Base-by-base conservation (phyloP, 176 grass and related monocot species). In the Ampelocalamus luodianensis region DNA sequence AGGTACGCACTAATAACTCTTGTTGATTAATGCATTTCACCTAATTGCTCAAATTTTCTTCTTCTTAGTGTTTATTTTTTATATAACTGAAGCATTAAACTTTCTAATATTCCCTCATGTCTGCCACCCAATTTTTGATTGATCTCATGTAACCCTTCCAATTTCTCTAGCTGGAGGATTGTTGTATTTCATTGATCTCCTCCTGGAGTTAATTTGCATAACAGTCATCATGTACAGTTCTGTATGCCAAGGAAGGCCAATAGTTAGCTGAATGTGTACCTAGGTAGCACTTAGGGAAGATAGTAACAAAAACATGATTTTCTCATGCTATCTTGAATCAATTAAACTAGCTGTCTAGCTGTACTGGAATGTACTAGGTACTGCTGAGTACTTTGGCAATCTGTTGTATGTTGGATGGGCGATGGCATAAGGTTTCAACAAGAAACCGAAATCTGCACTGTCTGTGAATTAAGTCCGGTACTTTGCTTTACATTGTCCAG, bases 1-100 rank as follows among this genome's bases (percentile, higher is more conserved):
- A 97, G 92, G 94, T 97, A 78, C 9, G 8, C 78, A 76, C 55
- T 77, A 77, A 44, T 20, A 4, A 64, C 39, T 55, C 20, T 44
- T 76, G 10, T 14, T 16, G 8, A 24, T 16, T 20, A 22, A 45
- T 68, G 24, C 3, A 46, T 78, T 48, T 70, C 39, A 51, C 37
- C 26, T 17, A 64, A 74, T 39, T 37, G 18, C 20, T 76, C 18
- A 13, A n/a, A 10, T 54, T 12, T 5, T 18, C 15, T 55, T 1
- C 39, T 27, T 72, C 13, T 1, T 10, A 26, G 10, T 49, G 12
- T 46, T 72, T 24, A 0, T 29, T 63, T 61, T 29, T 63, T 27
- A 63, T 63, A 15, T 6, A 63, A 27, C 12, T 63, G 0, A 63
- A 62, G 10, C n/a, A 51, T 36, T 20, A 17, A 10, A 5, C 24